Conservation (phyloP, 768 basidiomycete species). For the Mycena kentingensis region DNA sequence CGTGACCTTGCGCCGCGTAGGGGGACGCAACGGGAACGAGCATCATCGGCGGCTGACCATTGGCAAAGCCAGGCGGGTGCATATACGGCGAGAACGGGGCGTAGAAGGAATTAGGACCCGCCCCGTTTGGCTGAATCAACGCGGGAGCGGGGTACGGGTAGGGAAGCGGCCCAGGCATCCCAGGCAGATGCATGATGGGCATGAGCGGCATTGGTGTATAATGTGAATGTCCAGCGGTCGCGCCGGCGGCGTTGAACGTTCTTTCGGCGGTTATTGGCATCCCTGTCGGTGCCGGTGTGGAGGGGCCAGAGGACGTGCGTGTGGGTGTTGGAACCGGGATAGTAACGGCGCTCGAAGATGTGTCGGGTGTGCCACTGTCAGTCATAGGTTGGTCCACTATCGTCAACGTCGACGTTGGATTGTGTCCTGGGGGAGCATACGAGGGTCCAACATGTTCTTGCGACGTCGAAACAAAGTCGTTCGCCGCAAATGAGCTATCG, state of each 20-base stretch:
- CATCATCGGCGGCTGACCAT: background rate
- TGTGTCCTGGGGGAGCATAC: background rate
- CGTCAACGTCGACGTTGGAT: slow-evolving; percentile 10
- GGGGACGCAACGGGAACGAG: background rate
- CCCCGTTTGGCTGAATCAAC: too few relatives aligned
- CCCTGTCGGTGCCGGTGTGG: background rate
- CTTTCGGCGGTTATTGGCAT: background rate
- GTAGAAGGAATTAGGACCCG: too few relatives aligned
- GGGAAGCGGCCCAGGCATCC: too few relatives aligned
- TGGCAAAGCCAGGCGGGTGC: too few relatives aligned
- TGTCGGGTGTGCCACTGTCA: background rate
- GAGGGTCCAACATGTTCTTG: too few relatives aligned
- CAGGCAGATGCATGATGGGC: too few relatives aligned
- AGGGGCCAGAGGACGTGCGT: background rate
- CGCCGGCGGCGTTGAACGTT: too few relatives aligned
- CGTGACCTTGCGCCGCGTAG: background rate
- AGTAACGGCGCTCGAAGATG: background rate
- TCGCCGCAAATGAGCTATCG: too few relatives aligned
- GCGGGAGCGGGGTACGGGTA: too few relatives aligned
- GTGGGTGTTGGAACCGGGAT: background rate
- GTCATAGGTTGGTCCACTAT: slow-evolving; percentile 6
- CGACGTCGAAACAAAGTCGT: background rate
- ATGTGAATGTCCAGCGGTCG: too few relatives aligned
- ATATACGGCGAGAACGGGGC: too few relatives aligned
- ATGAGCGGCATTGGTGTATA: too few relatives aligned